phyloP scores from a whole-genome alignment of 73 alveolate species.

The Uronychia binucleata region DNA sequence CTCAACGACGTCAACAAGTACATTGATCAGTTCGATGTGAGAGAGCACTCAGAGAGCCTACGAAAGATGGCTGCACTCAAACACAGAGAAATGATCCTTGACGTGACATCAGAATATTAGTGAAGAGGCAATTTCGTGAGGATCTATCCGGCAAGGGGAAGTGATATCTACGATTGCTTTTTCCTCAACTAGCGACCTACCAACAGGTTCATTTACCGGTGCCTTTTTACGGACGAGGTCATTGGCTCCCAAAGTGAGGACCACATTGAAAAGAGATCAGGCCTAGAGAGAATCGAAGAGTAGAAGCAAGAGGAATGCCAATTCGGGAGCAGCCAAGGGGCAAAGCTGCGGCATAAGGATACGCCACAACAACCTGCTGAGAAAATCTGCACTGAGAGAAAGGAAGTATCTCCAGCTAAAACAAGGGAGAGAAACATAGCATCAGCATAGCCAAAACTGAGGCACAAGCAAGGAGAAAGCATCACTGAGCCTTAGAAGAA shows the following conservation, averaged over 20 bases:
- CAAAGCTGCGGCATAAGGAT: no score
- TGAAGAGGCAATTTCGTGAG: slow-evolving; percentile 73
- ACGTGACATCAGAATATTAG: slow-evolving; percentile 48
- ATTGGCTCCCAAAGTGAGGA: not conserved
- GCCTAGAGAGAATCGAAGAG: not conserved
- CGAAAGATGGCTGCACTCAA: slow-evolving; percentile 28
- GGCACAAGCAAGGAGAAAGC: slow-evolving; percentile 2
- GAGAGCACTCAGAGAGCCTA: not conserved
- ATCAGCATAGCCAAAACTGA: slow-evolving; percentile 1
- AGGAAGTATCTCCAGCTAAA: not conserved
- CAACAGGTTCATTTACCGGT: slow-evolving; percentile 44
- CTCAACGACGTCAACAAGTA: not conserved
- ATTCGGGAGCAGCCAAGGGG: no score
- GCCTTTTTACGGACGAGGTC: slow-evolving; percentile 54
- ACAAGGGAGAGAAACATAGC: not conserved
- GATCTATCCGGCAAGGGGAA: slow-evolving; percentile 66
- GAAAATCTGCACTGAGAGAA: not conserved
- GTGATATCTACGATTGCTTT: slow-evolving; percentile 45
- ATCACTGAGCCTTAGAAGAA: not conserved
- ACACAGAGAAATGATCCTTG: slow-evolving; percentile 56
- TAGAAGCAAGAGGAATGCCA: not conserved
- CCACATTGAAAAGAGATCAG: not conserved
- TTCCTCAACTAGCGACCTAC: slow-evolving; percentile 37
- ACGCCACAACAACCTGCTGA: not conserved
- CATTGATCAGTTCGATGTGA: not conserved